A percentile compares a stretch with the other conserved stretches of the same genome.
These are phyloP conservation scores for Suillus americanus DNA, from an alignment of 768 basidiomycete species.

Conservation along the genomic window DNA sequence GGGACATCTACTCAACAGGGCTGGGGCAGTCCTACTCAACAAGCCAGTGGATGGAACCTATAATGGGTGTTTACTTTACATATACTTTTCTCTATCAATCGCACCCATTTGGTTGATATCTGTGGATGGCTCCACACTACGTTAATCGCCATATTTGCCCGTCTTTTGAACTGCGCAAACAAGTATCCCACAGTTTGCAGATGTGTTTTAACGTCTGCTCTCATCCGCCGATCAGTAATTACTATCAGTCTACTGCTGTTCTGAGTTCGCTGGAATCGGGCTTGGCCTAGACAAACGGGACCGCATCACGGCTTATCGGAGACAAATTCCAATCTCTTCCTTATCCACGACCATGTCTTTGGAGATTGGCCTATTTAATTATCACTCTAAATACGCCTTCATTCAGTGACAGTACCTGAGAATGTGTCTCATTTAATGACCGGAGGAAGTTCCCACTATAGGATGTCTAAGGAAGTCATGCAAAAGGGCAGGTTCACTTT, in stretches of 20 bases:
- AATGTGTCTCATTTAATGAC: neutral
- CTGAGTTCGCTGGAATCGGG: neutral
- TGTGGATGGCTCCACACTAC: neutral
- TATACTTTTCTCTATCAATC: neutral
- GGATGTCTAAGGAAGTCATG: too few species aligned
- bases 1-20: constrained; percentile 35
- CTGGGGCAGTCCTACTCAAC: constrained; percentile 50
- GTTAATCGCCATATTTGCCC: neutral
- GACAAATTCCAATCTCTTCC: too few species aligned
- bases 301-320: neutral
- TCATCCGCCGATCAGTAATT: neutral
- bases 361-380: neutral
- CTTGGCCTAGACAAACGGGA: neutral
- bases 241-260: neutral
- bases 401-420: neutral
- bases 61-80: constrained; percentile 10
- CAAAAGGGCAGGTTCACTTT: neutral
- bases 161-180: neutral
- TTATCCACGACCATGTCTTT: too few species aligned
- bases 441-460: neutral
- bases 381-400: neutral
- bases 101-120: neutral
- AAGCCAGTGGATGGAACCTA: constrained; percentile 55
- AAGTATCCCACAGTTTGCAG: neutral
- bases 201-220: neutral